Conservation (phyloP, 2,329 filamentous ascomycete genomes). For the Hypoxylon sp. region DNA sequence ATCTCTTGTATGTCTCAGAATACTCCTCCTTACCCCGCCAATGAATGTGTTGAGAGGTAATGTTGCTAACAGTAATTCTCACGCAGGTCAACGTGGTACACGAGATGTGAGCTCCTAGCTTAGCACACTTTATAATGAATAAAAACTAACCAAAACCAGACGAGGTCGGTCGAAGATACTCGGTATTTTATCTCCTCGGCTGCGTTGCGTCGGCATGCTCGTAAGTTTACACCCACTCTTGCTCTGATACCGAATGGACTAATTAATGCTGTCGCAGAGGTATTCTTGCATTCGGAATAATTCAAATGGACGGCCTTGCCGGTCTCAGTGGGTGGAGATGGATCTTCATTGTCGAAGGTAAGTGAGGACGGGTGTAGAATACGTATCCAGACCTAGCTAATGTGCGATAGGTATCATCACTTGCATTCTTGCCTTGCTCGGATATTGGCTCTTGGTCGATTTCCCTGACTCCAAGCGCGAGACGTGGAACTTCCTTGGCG, state of each 20-base stretch:
- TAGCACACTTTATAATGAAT: too few species aligned
- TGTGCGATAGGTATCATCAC: constrained; percentile 65
- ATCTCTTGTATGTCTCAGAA: constrained; percentile 62
- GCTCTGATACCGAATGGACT: neutral
- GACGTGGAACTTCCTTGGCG: constrained; percentile 52
- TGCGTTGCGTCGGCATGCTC: constrained; percentile 71
- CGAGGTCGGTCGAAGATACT: constrained; percentile 75
- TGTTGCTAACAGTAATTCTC: too few species aligned
- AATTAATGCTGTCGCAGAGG: constrained; percentile 49
- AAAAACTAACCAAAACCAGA: constrained; percentile 50
- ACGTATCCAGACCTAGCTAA: constrained; percentile 4
- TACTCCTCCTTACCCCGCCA: too few species aligned
- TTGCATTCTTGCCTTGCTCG: constrained; percentile 51
- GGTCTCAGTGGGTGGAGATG: constrained; percentile 69
- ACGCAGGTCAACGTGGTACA: constrained; percentile 69
- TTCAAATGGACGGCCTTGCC: constrained; percentile 67
- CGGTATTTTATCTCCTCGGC: constrained; percentile 74
- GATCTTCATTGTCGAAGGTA: constrained; percentile 69
- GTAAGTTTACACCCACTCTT: constrained; percentile 7
- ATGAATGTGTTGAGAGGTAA: too few species aligned
- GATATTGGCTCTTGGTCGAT: constrained; percentile 58
- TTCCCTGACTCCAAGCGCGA: constrained; percentile 57
- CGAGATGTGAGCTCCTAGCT: constrained; percentile 59
- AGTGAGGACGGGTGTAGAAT: constrained; percentile 16
- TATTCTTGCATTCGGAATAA: constrained; percentile 74